A percentile compares a stretch with the other conserved stretches of the same genome.
Conservation (phyloP, 352 stramenopile genomes). For the Pythium guiyangense region DNA sequence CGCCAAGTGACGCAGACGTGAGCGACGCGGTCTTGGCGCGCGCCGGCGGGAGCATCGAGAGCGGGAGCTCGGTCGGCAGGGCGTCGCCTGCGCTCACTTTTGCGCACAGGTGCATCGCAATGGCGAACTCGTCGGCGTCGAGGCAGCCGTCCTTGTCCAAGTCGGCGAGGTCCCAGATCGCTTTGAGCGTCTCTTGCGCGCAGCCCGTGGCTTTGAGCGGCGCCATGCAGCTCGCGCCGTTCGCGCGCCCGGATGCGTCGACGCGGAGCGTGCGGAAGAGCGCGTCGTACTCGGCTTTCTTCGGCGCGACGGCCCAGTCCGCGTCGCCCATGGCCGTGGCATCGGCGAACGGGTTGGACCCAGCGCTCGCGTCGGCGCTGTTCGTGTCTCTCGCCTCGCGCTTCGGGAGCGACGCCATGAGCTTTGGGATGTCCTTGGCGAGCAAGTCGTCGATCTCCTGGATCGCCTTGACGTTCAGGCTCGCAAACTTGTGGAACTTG, state of each 20-base stretch:
- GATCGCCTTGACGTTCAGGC: conserved; percentile 93
- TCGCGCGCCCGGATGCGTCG: conserved; percentile 52
- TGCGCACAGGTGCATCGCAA: conserved; percentile 87
- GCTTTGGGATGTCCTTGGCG: conserved; percentile 93
- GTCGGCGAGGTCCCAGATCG: conserved; percentile 90
- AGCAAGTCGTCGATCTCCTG: conserved; percentile 98
- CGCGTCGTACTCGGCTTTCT: conserved; percentile 79
- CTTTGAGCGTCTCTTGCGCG: conserved; percentile 65
- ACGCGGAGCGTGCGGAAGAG: conserved; percentile 71
- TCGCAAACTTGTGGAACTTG: conserved; percentile 91
- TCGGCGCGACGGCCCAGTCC: conserved; percentile 64
- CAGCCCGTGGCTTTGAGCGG: conserved; percentile 65
- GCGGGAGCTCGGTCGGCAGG: conserved; percentile 56
- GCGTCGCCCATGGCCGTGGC: conserved; percentile 1
- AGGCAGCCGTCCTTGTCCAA: conserved; percentile 86
- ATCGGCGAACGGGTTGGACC: conserved; percentile 31
- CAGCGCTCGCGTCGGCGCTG: neutral
- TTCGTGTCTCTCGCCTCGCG: conserved; percentile 19
- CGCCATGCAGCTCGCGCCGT: conserved; percentile 71
- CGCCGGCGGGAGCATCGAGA: conserved; percentile 47
- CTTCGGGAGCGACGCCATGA: conserved; percentile 82
- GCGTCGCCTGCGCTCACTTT: conserved; percentile 68
- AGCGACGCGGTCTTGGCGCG: conserved; percentile 24
- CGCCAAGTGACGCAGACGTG: neutral
- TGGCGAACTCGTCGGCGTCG: conserved; percentile 88